These are phyloP conservation scores for Psilocybe cubensis DNA, from an alignment of 768 basidiomycete species.

Conservation along the genomic window DNA sequence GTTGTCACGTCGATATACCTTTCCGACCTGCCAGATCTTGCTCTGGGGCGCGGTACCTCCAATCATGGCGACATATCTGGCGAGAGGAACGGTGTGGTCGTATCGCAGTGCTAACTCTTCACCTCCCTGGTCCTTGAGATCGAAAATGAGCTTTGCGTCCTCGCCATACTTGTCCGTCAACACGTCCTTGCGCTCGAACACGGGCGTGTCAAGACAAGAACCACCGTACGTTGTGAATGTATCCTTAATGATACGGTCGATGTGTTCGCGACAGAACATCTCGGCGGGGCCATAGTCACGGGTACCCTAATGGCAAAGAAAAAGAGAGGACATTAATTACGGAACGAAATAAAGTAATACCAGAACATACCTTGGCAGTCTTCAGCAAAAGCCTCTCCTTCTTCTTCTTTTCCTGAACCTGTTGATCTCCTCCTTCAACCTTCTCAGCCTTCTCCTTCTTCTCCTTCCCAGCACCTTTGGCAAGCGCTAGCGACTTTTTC, in stretches of 20 bases:
- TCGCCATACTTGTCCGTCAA: constrained; percentile 97
- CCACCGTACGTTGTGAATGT: constrained; percentile 91
- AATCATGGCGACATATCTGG: constrained; percentile 93
- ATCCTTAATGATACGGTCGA: constrained; percentile 87
- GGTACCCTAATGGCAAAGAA: constrained; percentile 66
- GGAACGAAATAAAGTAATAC: neutral
- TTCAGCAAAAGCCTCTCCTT: constrained; percentile 80
- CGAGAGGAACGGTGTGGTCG: constrained; percentile 97
- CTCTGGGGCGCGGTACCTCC: constrained; percentile 74
- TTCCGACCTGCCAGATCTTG: constrained; percentile 98
- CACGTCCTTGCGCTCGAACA: constrained; percentile 97
- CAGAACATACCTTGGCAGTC: constrained; percentile 90
- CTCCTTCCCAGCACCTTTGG: constrained; percentile 42
- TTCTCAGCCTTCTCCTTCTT: constrained; percentile 33
- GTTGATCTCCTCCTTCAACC: constrained; percentile 30
- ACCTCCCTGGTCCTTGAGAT: constrained; percentile 96
- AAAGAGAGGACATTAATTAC: neutral
- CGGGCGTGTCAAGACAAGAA: constrained; percentile 93
- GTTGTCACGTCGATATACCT: constrained; percentile 95
- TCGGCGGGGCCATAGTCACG: constrained; percentile 92
- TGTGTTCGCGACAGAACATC: constrained; percentile 89
- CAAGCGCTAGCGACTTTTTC: constrained; percentile 56
- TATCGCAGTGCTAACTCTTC: constrained; percentile 94
- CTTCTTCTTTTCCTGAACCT: constrained; percentile 58
- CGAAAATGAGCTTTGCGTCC: constrained; percentile 96